Evolutionary conservation across 805 yeast species (phyloP).

Genomic region (Candida golubevii): DNA sequence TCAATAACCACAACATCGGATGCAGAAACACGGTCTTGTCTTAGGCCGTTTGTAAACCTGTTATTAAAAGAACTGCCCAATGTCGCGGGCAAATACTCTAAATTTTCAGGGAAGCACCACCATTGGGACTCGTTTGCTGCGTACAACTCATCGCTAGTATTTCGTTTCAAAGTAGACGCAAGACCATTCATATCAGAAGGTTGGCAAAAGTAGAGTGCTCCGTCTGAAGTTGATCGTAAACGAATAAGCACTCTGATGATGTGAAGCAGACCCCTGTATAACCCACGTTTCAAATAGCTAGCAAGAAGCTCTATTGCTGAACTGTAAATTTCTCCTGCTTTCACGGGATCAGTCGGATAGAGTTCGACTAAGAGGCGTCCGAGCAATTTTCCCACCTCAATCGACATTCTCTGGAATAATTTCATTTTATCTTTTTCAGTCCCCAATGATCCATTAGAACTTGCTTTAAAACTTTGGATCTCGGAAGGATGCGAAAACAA

Average conservation of each 20-base stretch:
- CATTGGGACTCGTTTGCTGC: constrained; percentile 14
- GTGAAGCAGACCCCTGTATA: constrained; percentile 39
- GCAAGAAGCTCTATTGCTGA: constrained; percentile 34
- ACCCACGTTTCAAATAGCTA: constrained; percentile 30
- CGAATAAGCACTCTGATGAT: constrained; percentile 51
- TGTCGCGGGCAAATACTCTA: constrained; percentile 44
- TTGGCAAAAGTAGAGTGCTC: constrained; percentile 44
- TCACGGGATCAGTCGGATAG: constrained; percentile 5
- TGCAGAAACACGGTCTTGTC: not conserved
- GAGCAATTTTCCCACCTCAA: constrained; percentile 23
- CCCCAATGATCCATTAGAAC: not conserved
- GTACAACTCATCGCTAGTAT: constrained; percentile 22
- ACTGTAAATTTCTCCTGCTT: constrained; percentile 28
- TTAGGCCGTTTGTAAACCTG: not conserved
- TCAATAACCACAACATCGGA: constrained; percentile 27
- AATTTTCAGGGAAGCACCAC: constrained; percentile 63
- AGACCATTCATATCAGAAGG: constrained; percentile 65
- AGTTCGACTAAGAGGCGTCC: constrained; percentile 24
- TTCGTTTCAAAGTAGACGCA: constrained; percentile 55
- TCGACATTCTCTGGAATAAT: constrained; percentile 1
- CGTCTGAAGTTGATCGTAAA: constrained; percentile 45
- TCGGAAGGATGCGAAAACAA: not conserved
- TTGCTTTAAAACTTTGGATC: not conserved
- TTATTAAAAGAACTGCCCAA: constrained; percentile 39
- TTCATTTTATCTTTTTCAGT: not conserved